These are phyloP conservation scores for Penstemon davidsonii DNA, from an alignment of 257 asterid species.

Conservation along the genomic window DNA sequence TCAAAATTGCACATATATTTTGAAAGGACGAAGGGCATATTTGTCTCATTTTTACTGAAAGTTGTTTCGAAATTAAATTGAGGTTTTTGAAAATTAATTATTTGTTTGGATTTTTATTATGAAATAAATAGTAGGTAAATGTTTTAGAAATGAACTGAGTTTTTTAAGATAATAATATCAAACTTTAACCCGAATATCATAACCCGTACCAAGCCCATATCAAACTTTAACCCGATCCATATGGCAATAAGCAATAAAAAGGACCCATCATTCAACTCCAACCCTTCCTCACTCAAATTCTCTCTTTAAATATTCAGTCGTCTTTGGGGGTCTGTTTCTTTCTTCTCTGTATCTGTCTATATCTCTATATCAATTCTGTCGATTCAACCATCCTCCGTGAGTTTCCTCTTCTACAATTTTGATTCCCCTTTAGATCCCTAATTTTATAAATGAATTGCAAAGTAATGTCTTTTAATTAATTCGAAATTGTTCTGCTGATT, in stretches of 20 bases:
- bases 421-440: constrained; percentile 38
- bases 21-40: no score
- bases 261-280: neutral
- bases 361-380: neutral
- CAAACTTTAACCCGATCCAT: no score
- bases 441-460: constrained; percentile 26
- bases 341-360: constrained; percentile 16
- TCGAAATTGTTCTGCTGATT: constrained; percentile 25
- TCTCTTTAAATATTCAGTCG: constrained; percentile 14
- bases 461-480: constrained; percentile 19
- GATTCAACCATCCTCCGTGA: constrained; percentile 53
- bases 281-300: constrained; percentile 6
- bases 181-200: no score
- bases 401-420: constrained; percentile 26
- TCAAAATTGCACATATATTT: no score
- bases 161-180: no score
- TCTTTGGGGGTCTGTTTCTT: constrained; percentile 10
- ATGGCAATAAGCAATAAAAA: neutral
- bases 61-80: no score
- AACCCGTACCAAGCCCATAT: no score
- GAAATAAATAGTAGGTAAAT: no score
- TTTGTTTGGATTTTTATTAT: no score
- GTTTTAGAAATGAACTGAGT: no score
- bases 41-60: no score
- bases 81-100: no score